Evolutionary conservation across 2,329 filamentous ascomycete genomes (phyloP).

Genomic region (Aureobasidium sp.): DNA sequence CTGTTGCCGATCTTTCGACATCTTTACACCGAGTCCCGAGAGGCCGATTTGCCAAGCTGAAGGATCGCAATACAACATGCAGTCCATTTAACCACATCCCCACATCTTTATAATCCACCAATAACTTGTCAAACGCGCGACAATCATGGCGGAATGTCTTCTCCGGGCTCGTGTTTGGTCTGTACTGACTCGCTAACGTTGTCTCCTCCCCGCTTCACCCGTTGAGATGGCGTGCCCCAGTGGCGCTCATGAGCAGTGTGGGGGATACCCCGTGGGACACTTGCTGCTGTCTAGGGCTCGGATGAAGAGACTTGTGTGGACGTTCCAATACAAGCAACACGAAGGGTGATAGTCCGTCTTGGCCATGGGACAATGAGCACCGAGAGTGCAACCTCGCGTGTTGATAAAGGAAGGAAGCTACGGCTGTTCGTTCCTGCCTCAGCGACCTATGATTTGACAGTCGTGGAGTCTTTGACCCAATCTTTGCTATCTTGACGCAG

Average conservation of each 20-base stretch:
- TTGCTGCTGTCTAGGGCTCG: background rate
- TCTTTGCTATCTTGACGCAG: background rate
- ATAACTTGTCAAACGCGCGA: background rate
- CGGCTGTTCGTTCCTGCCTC: background rate
- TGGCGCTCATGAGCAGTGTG: background rate
- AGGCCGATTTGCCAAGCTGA: slow-evolving; percentile 9
- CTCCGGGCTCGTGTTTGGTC: background rate
- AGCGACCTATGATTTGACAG: background rate
- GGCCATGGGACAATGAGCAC: slow-evolving; percentile 2
- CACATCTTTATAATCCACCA: background rate
- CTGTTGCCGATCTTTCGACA: background rate
- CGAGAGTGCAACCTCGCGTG: slow-evolving; percentile 1
- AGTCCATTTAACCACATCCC: background rate
- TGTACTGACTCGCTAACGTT: background rate
- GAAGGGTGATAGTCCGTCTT: background rate
- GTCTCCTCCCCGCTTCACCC: background rate
- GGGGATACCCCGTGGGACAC: slow-evolving; percentile 9
- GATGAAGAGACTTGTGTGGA: background rate
- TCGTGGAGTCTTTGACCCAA: background rate
- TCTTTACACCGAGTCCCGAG: slow-evolving; percentile 6
- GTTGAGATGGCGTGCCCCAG: background rate
- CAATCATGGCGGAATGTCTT: background rate
- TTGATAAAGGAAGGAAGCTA: background rate
- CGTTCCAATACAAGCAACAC: background rate
- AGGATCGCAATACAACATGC: background rate